Evolutionary conservation across 1,139 yeast species (phyloP), one percentile per base, ranked within the genome.

Genomic region (Pichia sp.): DNA sequence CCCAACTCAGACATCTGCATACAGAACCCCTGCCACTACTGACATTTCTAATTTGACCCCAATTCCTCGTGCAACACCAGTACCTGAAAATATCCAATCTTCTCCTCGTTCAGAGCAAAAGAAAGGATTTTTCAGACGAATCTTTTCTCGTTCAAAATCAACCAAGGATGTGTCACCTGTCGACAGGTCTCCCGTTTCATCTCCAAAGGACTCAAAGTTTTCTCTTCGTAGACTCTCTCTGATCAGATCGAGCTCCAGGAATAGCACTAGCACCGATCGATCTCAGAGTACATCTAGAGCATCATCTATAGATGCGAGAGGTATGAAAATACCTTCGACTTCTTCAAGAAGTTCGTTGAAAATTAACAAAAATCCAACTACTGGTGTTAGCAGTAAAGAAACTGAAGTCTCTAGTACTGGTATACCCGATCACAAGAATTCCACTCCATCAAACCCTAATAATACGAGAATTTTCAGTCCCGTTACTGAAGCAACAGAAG

Each of bases 71-170:
- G 31, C 30, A 16, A 24, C 46, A 12, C 46, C 3, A 20, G 46
- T 29, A 8, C 30, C 30, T 42, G 46, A 10, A 7, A n/a, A 38
- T 38, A 17, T 17, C 16, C 41, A 38, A 38, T 38, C 41, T 38
- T 38, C 41, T 38, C 41, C 16, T 43, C 29, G 17, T n/a, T 46
- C 30, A 12, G 50, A 48, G 12, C 41, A 40, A 27, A 54, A 54
- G 45, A 36, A 41, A 29, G 55, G 57, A 5, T 54, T 54, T 31
- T 49, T 54, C 20, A 54, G 31, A 45, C 29, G 49, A 4, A 29
- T 54, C 7, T 54, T 54, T 42, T 51, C 57, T 29, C 44, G 49
- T 34, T 54, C 57, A 3, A 52, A 49, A 16, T 41, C 47, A 8
- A 27, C n/a, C 10, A 47, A 30, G 12, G 4, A 27, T 14, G 10